Evolutionary conservation across 208 protist species (phyloP), one percentile per base, ranked within the genome.

Genomic region (Wallacemonas rigidus): DNA sequence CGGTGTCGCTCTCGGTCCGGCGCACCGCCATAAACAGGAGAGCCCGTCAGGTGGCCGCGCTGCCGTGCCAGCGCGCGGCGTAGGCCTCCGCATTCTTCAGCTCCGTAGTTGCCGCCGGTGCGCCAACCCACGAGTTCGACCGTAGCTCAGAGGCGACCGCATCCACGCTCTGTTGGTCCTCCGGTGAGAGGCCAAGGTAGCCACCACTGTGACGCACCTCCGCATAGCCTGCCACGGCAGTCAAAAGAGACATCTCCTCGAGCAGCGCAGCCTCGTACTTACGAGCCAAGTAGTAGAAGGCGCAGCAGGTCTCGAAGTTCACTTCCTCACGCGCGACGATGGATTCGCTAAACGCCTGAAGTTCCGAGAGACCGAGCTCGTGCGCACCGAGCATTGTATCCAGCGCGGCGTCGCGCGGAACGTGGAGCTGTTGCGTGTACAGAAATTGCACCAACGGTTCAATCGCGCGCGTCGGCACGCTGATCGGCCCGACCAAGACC

Each of bases 271-370:
- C 90, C 17, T 86, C 60, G 55, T 95, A 92, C 74, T 83, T 85
- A 41, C 82, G 75, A 1, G 86, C 74, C 9, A 95, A 74, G 45
- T 85, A 85, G 75, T 90, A 91, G 67, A 95, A 92, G 68, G 85
- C 64, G 68, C 77, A 88, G 57, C 87, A 91, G 14, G 77, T 91
- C 45, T 87, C 72, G 74, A 89, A 95, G 79, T 90, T 95, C 51
- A 95, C 90, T 68, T 91, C 87, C 75, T 89, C 84, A 2, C 87
- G 87, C 14, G 86, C 83, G 35, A 95, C 79, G 12, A 93, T 80
- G 26, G 90, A 85, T 68, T 95, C 90, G 62, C 86, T 90, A 61
- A 89, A 84, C 11, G 81, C 77, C 72, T 93, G 87, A 40, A 95
- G 79, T 72, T 75, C 68, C 47, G 87, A 43, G 9, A 93, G 74